Conservation (phyloP, 495 filamentous ascomycete species). For the Talaromyces trachyspermus region DNA sequence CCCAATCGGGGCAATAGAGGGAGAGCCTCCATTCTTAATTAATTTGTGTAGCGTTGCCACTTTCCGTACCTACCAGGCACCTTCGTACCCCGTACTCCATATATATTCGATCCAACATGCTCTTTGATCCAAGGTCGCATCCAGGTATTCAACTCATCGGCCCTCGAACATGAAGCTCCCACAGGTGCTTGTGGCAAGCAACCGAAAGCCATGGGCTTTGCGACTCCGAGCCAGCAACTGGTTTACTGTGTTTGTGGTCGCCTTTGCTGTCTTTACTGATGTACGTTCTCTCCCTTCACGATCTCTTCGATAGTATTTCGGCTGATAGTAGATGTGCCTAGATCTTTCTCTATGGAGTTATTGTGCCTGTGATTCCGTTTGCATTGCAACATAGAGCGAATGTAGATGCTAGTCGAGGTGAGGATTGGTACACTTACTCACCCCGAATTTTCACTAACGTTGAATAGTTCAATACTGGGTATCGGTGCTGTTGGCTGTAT, state of each 20-base stretch:
- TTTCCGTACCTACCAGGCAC: too few relatives aligned
- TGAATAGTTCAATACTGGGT: slow-evolving; percentile 9
- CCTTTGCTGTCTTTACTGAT: slow-evolving; percentile 8
- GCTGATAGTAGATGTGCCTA: not conserved
- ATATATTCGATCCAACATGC: too few relatives aligned
- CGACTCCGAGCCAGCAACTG: slow-evolving; percentile 4
- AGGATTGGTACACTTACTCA: not conserved
- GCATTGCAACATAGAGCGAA: slow-evolving; percentile 15
- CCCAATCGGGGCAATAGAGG: not conserved
- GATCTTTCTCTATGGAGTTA: slow-evolving; percentile 23
- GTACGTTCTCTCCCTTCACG: slow-evolving; percentile 1
- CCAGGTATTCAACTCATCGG: not conserved
- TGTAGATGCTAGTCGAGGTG: slow-evolving; percentile 4
- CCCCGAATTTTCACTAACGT: not conserved
- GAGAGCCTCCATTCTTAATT: too few relatives aligned
- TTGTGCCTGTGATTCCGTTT: slow-evolving; percentile 27
- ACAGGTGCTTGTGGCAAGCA: not conserved
- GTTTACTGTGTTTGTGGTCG: slow-evolving; percentile 6
- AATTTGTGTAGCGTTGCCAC: too few relatives aligned
- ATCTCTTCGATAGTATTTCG: too few relatives aligned
- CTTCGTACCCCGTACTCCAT: too few relatives aligned
- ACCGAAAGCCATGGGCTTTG: not conserved
- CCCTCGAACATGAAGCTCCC: not conserved
- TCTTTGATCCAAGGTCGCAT: too few relatives aligned
- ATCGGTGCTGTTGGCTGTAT: slow-evolving; percentile 8